phyloP scores from a whole-genome alignment of 1,284 basidiomycete species.

The Golubevia sp. region DNA sequence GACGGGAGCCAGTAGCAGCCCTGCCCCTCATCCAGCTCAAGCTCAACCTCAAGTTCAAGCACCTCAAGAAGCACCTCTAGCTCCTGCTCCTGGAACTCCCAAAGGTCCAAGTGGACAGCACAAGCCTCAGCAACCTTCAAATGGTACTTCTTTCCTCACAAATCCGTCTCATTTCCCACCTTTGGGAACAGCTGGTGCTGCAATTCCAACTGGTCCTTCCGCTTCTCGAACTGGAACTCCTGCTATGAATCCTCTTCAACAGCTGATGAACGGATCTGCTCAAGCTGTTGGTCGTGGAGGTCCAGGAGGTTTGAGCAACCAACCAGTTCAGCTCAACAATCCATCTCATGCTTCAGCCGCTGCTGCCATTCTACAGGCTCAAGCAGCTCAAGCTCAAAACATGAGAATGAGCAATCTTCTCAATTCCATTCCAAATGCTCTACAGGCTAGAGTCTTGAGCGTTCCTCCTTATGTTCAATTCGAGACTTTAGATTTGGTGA shows the following conservation, averaged over 20 bases:
- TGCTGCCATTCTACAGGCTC: constrained; percentile 4
- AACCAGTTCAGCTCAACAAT: no score
- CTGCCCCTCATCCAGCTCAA: background rate
- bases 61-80: no score
- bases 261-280: no score
- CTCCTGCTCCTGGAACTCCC: background rate
- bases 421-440: constrained; percentile 43
- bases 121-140: background rate
- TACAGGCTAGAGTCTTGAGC: constrained; percentile 44
- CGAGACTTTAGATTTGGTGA: constrained; percentile 44
- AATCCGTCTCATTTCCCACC: background rate
- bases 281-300: no score
- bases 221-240: no score
- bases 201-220: no score
- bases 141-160: background rate
- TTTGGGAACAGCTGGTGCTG: background rate
- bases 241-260: no score
- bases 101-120: background rate
- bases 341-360: no score
- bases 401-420: constrained; percentile 50
- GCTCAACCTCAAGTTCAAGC: no score
- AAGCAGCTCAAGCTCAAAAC: constrained; percentile 36
- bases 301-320: no score
- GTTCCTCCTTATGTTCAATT: constrained; percentile 57
- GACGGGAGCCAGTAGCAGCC: background rate